Conservation (phyloP, 148 eudicot genomes). For the Fagopyrum esculentum region DNA sequence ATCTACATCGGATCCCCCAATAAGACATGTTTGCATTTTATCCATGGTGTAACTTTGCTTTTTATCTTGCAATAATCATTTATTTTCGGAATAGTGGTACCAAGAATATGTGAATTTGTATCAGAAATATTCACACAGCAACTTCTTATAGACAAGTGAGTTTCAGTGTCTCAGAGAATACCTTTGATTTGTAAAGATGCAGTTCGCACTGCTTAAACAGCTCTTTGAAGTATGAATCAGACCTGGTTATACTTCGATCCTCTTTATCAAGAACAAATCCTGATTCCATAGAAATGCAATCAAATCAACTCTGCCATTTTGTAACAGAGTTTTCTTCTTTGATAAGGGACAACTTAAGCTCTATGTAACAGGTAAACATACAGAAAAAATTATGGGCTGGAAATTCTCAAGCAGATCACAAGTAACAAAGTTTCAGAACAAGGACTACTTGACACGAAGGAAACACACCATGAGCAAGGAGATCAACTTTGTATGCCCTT, state of each 20-base stretch:
- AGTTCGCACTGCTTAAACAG: conserved; percentile 77
- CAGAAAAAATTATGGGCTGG: not conserved
- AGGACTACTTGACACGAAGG: not conserved
- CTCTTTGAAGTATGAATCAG: conserved; percentile 74
- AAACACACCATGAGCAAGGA: not conserved
- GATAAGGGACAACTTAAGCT: not conserved
- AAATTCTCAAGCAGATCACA: not conserved
- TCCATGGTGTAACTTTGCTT: no score
- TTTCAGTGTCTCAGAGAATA: conserved; percentile 17
- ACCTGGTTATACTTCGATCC: conserved; percentile 85
- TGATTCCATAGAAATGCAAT: conserved; percentile 19
- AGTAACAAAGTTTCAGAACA: not conserved
- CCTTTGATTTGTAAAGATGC: conserved; percentile 69
- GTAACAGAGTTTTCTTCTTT: not conserved
- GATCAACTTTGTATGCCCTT: not conserved
- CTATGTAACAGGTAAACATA: not conserved
- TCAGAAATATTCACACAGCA: not conserved
- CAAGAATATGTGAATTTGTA: not conserved
- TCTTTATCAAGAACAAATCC: conserved; percentile 91
- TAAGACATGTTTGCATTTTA: no score
- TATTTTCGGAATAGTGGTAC: not conserved
- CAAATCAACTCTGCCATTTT: not conserved
- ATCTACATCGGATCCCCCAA: no score
- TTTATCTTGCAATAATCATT: not conserved
- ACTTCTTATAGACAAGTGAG: not conserved